These are phyloP conservation scores for Penicilliopsis zonata DNA, from an alignment of 495 filamentous ascomycete genomes.

Conservation along the genomic window DNA sequence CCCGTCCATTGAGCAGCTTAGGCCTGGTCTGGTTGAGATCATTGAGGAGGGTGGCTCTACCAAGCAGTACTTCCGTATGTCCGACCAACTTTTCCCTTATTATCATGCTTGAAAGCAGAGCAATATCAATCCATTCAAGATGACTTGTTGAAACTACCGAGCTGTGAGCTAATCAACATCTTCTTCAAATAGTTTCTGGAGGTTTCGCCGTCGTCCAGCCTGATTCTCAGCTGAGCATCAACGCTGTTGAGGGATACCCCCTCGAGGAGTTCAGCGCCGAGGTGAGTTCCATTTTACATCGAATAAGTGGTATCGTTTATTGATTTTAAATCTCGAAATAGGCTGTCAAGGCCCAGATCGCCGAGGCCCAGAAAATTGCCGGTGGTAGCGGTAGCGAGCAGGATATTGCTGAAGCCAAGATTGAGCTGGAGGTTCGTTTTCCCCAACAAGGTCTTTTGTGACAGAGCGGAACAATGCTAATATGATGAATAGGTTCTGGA, in stretches of 20 bases:
- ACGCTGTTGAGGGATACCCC: conserved; percentile 88
- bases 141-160: not conserved
- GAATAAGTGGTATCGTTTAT: conserved; percentile 1
- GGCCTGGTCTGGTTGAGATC: conserved; percentile 88
- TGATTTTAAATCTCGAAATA: conserved; percentile 6
- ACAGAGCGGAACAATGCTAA: not conserved
- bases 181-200: conserved; percentile 59
- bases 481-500: conserved; percentile 45
- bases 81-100: conserved; percentile 12
- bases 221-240: conserved; percentile 89
- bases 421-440: conserved; percentile 81
- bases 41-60: conserved; percentile 83
- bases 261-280: conserved; percentile 94
- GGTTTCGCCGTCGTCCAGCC: conserved; percentile 97
- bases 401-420: conserved; percentile 96
- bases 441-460: conserved; percentile 3
- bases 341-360: conserved; percentile 46
- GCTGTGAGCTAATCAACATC: not conserved
- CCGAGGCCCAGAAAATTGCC: conserved; percentile 92
- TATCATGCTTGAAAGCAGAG: too few species aligned
- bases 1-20: conserved; percentile 96
- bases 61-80: conserved; percentile 98
- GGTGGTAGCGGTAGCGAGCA: conserved; percentile 86
- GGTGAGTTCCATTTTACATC: conserved; percentile 32
- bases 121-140: too few species aligned